Percentiles rank a stretch among this genome's conserved stretches.
Conservation (phyloP, 768 basidiomycete genomes). For the Ramaria sp. region DNA sequence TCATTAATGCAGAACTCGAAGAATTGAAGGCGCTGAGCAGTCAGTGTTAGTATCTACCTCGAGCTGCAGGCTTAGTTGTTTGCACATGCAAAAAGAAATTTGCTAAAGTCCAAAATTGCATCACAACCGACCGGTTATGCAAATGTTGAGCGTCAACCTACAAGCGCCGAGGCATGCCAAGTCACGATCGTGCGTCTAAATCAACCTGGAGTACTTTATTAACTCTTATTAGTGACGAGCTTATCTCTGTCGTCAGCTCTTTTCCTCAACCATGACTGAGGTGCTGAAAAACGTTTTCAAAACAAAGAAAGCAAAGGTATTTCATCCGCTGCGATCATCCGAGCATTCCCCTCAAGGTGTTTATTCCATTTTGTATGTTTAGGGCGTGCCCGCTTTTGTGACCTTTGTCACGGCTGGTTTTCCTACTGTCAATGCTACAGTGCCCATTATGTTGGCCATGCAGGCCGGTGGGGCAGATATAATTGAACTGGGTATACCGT, state of each 20-base stretch:
- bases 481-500: conserved; percentile 91
- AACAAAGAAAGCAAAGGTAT: conserved; percentile 47
- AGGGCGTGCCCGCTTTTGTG: conserved; percentile 57
- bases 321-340: conserved; percentile 6
- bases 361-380: background rate
- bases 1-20: background rate
- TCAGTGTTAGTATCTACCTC: no score
- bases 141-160: no score
- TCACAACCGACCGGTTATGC: no score
- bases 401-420: conserved; percentile 95
- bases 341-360: background rate
- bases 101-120: no score
- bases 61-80: no score
- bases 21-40: background rate
- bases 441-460: conserved; percentile 83
- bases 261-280: conserved; percentile 42
- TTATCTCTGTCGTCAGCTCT: no score
- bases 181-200: no score
- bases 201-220: no score
- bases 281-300: conserved; percentile 60
- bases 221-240: no score
- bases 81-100: no score
- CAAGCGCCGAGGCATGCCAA: no score
- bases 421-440: conserved; percentile 69
- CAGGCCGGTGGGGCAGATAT: conserved; percentile 89